Evolutionary conservation across 371 early-diverging fungal species (phyloP), one percentile per base, ranked within the genome.

Genomic region (Dinochytrium kinnereticum): DNA sequence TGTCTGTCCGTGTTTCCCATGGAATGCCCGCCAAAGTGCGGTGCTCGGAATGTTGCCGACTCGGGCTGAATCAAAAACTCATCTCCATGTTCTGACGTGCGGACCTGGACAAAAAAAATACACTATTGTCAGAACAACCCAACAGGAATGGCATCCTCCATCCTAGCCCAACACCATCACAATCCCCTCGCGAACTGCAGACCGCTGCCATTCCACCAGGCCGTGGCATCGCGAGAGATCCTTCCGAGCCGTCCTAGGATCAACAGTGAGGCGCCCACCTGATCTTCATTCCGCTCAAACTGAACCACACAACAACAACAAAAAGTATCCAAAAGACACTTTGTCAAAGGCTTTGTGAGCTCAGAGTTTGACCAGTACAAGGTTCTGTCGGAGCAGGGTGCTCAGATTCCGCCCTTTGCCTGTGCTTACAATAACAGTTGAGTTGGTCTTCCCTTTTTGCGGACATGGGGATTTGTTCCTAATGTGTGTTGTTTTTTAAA

Each of bases 401-500:
- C 38, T 3, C 30, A 69, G 34, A 50, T 68, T 0, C 78, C 78
- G 31, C 75, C 74, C 1, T 78, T 78, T 64, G 70, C 78, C 0
- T 78, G 75, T 53, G 55, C 51, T 24, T 78, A 70, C 49, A 38
- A 30, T 24, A 78, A 78, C 51, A 50, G 75, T 78, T 64, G 55
- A 69, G 30, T 13, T 24, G 51, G 30, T 31, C 53, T 21, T 40
- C 21, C 36, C 51, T 30, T 10, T 37, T 19, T 24, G 30, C n/a
- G 28, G 39, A 30, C 1, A 7, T 39, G 24, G 31, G 53, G 34
- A 38, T 15, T 13, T 40, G 1, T 51, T 13, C 51, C 21, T 38
- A 19, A 24, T 3, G 33, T 1, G 19, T 70, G 49, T 71, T 28
- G 26, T 28, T 0, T 71, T 68, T n/a, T n/a, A n/a, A n/a, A 17